Base-by-base conservation (phyloP, 306 rosid species). In the Prosopis cineraria region DNA sequence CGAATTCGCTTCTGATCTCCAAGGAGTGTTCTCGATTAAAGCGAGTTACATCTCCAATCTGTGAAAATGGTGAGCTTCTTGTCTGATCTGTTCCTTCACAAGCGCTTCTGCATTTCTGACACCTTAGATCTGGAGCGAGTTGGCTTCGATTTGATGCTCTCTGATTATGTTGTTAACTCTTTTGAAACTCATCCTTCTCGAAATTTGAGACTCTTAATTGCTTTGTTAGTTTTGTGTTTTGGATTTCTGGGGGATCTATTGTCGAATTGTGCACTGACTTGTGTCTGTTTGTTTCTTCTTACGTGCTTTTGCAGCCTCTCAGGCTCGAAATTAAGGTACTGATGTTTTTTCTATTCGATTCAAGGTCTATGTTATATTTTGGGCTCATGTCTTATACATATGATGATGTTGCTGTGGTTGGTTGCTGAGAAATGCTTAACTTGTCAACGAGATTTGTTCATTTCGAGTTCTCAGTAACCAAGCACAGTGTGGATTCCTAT, bases 321-420 rank as follows among this genome's bases (percentile, higher is more conserved):
- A 85, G 99, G 89, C 98, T 96, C 77, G 99, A 96, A 90, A 96
- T 96, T 83, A 96, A 96, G 99, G 99, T 96, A 87, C 71, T 33
- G 13, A 43, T 62, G 7, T 45, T 44, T 76, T 39, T 25, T 6
- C 31, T 48, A 39, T 58, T 62, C 50, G 64, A 56, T 80, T 82
- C 44, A 17, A 55, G 63, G 17, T 27, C 63, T 19, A 68, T 73
- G 43, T 77, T 55, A 76, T 82, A 75, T 75, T 60, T 37, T 53
- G 68, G 71, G 67, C n/a, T 71, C 29, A 33, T 17, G 50, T 36
- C 47, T 36, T 4, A 36, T n/a, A 19, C 19, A 36, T 65, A 10
- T 39, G 50, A 22, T 67, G 72, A 10, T 65, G 70, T 3, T 73
- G 16, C 70, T 40, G 69, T 80, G 82, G 24, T 73, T 58, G 80